A percentile compares a stretch with the other conserved stretches of the same genome.
Conservation (phyloP, 352 stramenopile species). For the Globisporangium sylvaticum region DNA sequence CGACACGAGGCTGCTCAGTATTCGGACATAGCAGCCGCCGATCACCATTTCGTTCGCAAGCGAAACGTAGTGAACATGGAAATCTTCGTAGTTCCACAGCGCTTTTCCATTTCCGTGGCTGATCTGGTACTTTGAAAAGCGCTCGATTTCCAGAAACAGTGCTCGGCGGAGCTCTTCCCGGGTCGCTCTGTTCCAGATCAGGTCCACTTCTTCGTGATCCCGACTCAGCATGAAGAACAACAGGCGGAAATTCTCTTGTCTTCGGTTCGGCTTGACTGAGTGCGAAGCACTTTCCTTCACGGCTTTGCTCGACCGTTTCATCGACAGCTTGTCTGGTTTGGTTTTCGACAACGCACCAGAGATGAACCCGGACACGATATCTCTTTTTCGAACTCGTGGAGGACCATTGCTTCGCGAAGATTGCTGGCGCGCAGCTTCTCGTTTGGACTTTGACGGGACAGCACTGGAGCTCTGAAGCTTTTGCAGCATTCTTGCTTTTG, state of each 20-base stretch:
- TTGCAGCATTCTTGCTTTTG: slow-evolving; percentile 56
- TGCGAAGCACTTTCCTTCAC: slow-evolving; percentile 12
- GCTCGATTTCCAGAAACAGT: slow-evolving; percentile 82
- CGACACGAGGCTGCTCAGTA: slow-evolving; percentile 40
- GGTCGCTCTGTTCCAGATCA: slow-evolving; percentile 93
- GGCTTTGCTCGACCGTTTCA: slow-evolving; percentile 19
- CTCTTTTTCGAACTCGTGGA: slow-evolving; percentile 57
- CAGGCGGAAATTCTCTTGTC: slow-evolving; percentile 91
- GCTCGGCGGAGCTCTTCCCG: slow-evolving; percentile 85
- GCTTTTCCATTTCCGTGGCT: slow-evolving; percentile 64
- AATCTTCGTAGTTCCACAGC: slow-evolving; percentile 96
- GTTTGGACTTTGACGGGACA: slow-evolving; percentile 12
- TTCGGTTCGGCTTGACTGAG: slow-evolving; percentile 17
- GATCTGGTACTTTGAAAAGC: slow-evolving; percentile 73
- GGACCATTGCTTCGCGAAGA: not conserved
- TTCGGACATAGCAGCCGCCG: slow-evolving; percentile 87
- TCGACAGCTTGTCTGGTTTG: slow-evolving; percentile 29
- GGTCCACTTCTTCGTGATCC: slow-evolving; percentile 89
- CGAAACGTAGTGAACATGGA: slow-evolving; percentile 88
- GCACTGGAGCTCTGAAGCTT: slow-evolving; percentile 55
- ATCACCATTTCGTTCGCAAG: slow-evolving; percentile 86
- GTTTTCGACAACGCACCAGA: slow-evolving; percentile 28
- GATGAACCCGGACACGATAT: slow-evolving; percentile 62
- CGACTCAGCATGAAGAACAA: slow-evolving; percentile 93
- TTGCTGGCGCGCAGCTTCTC: slow-evolving; percentile 8